Conservation (phyloP, 2,329 filamentous ascomycete genomes). For the Aspergillus nomiae region DNA sequence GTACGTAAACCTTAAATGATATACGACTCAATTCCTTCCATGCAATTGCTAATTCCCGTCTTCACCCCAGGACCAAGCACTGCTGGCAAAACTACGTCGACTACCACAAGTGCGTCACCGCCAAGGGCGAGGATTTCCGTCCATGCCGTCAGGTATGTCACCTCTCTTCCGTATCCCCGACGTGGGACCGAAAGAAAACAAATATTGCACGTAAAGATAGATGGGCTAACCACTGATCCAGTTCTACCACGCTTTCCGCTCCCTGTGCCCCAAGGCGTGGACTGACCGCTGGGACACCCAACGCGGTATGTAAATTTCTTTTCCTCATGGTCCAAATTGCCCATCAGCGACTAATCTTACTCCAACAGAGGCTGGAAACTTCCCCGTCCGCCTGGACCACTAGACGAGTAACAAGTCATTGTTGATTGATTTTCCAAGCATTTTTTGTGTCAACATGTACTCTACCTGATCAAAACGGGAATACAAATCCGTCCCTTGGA, state of each 20-base stretch:
- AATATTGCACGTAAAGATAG: no score
- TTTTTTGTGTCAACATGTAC: conserved; percentile 41
- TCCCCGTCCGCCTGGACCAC: conserved; percentile 54
- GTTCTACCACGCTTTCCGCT: conserved; percentile 97
- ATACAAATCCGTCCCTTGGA: conserved; percentile 28
- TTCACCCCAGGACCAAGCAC: conserved; percentile 73
- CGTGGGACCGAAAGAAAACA: neutral
- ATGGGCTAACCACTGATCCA: conserved; percentile 40
- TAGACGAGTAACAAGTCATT: conserved; percentile 34
- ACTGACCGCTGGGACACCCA: conserved; percentile 95
- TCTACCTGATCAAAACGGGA: conserved; percentile 39
- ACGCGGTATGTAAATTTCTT: conserved; percentile 68
- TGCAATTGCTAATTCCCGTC: conserved; percentile 15
- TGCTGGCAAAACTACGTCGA: conserved; percentile 99
- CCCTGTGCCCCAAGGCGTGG: conserved; percentile 95
- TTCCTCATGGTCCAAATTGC: no score
- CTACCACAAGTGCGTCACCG: conserved; percentile 99
- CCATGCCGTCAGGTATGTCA: conserved; percentile 85
- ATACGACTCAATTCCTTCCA: neutral
- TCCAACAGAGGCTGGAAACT: conserved; percentile 56
- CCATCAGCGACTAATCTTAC: conserved; percentile 13
- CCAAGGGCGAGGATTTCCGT: conserved; percentile 98
- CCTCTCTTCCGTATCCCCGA: neutral
- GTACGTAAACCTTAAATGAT: conserved; percentile 34
- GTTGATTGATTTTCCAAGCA: conserved; percentile 31